These are phyloP conservation scores for Nicotiana tomentosiformis DNA, from an alignment of 257 asterid genomes.

Conservation along the genomic window DNA sequence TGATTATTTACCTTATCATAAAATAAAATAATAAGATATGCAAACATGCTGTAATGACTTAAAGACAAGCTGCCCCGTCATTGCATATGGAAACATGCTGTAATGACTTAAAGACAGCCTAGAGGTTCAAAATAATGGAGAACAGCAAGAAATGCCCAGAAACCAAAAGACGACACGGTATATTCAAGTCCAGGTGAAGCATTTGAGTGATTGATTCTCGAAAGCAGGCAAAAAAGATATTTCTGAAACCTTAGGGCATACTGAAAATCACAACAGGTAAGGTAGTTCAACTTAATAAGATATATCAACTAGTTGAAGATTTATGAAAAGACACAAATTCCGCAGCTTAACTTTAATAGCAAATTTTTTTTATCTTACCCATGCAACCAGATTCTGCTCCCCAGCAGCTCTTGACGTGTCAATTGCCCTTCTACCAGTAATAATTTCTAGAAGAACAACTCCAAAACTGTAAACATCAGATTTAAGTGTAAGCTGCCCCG, in stretches of 20 bases:
- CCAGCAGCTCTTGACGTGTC: slow-evolving; percentile 58
- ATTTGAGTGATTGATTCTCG: not conserved
- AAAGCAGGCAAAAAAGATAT: not conserved
- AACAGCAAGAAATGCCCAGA: not conserved
- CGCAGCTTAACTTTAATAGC: not conserved
- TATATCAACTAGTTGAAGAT: not conserved
- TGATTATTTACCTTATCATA: not conserved
- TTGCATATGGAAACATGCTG: not conserved
- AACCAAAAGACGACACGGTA: not conserved
- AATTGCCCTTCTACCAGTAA: slow-evolving; percentile 66
- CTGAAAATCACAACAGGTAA: not conserved
- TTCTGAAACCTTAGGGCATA: not conserved
- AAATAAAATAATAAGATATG: too few relatives aligned
- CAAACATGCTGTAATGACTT: not conserved
- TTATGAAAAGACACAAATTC: not conserved
- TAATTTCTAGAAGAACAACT: slow-evolving; percentile 70
- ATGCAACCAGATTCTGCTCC: slow-evolving; percentile 70
- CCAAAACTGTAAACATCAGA: slow-evolving; percentile 76
- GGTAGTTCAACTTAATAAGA: not conserved
- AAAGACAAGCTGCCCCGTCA: too few relatives aligned
- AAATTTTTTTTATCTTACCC: slow-evolving; percentile 36
- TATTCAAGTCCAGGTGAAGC: not conserved
- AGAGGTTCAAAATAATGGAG: not conserved
- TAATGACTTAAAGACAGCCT: not conserved
- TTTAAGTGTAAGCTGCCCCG: slow-evolving; percentile 62